Base-by-base conservation (phyloP, 345 rosid species). In the Acer campestre region DNA sequence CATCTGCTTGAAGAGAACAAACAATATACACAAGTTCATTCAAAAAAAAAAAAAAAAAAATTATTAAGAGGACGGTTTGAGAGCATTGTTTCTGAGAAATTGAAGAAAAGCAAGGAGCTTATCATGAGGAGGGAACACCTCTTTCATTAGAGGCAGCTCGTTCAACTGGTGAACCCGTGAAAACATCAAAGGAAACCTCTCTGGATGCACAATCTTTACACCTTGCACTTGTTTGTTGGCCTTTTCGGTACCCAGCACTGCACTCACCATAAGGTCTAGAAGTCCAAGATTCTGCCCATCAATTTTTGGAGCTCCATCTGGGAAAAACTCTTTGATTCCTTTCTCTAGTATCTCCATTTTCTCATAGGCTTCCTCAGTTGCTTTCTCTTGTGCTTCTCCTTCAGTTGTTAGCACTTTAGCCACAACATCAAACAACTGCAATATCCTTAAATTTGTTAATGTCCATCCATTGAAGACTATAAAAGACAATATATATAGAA, bases 311-410 rank as follows among this genome's bases (percentile, higher is more conserved):
- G 51, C 35, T 55, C 87, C 82, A 7, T 67, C 81, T 0, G 85
- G 79, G 14, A 71, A 82, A 46, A 75, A 31, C 29, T 79, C 87
- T 62, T 82, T 75, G 44, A 85, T 79, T n/a, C 87, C 89, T 53
- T 80, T 88, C 77, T 88, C 90, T 12, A 85, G 35, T 31, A 79
- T 76, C 49, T 67, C 27, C 72, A 67, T 67, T 75, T 85, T 86
- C 85, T 80, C 88, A 22, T 38, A 67, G 49, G 78, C 44, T 82
- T 86, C 84, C 49, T 49, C 68, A 18, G 59, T 25, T 20, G 88
- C 86, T 71, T 62, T 84, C 59, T 76, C 80, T 70, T 85, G 90
- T 48, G 74, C 82, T 76, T 83, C 90, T 44, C 86, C 89, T 38
- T 79, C 72, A 10, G 75, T 64, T 71, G 68, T 80, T 44, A 80